A percentile compares a stretch with the other conserved stretches of the same genome.
Evolutionary conservation across 345 rosid species (phyloP).

Genomic region (Moringa oleifera): DNA sequence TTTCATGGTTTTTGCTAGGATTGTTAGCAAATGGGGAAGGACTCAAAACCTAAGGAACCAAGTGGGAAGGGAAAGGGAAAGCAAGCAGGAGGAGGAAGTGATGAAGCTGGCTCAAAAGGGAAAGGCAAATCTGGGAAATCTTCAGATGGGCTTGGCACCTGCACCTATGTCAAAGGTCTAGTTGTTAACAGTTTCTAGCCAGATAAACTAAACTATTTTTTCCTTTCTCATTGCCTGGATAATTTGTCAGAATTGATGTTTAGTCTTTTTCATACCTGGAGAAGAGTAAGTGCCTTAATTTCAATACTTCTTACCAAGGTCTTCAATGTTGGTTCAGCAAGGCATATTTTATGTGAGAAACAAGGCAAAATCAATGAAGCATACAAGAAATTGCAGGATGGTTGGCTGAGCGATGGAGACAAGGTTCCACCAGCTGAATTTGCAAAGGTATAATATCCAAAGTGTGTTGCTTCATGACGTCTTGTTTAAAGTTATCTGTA

Average conservation of each 20-base stretch:
- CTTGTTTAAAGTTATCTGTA: too few relatives aligned
- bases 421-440: conserved; percentile 98
- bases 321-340: conserved; percentile 40
- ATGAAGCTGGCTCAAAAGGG: conserved; percentile 70
- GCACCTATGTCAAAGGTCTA: conserved; percentile 93
- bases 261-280: neutral
- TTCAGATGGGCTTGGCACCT: conserved; percentile 88
- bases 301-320: too few relatives aligned
- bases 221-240: neutral
- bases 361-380: conserved; percentile 97
- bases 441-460: conserved; percentile 55
- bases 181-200: neutral
- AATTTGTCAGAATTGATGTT: neutral
- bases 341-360: conserved; percentile 90
- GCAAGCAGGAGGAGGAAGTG: conserved; percentile 66
- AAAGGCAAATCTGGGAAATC: conserved; percentile 91
- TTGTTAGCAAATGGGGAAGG: conserved; percentile 54
- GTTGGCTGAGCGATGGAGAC: conserved; percentile 88
- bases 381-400: conserved; percentile 90
- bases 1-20: neutral
- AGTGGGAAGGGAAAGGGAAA: conserved; percentile 90
- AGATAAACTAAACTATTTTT: neutral
- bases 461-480: too few relatives aligned
- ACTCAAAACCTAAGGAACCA: conserved; percentile 42
- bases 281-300: too few relatives aligned